These are phyloP conservation scores for Aspergillus sparsus DNA, from an alignment of 495 filamentous ascomycete genomes.

Conservation along the genomic window DNA sequence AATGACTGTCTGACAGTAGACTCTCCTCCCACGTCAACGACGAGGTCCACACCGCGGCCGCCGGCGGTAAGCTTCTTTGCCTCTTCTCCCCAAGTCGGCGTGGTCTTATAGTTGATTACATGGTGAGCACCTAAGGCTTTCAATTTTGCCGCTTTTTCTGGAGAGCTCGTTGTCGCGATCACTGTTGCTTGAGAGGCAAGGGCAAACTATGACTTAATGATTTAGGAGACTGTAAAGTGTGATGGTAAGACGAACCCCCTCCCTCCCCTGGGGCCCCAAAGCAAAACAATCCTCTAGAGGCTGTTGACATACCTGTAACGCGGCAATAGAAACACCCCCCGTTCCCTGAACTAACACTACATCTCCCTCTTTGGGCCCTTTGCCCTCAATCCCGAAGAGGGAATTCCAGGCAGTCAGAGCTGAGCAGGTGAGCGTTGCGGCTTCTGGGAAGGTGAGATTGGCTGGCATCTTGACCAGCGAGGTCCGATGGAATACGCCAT, in stretches of 20 bases:
- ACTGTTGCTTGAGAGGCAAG: conserved; percentile 69
- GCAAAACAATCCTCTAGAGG: not conserved
- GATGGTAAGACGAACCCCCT: not conserved
- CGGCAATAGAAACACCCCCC: conserved; percentile 70
- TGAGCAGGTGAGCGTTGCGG: conserved; percentile 33
- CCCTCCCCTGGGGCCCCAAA: no score
- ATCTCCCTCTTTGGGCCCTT: conserved; percentile 45
- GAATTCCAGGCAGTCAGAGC: conserved; percentile 39
- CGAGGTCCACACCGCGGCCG: conserved; percentile 59
- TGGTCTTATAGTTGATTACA: conserved; percentile 63
- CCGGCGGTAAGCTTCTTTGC: conserved; percentile 59
- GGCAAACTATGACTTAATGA: conserved; percentile 52
- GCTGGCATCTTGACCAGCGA: conserved; percentile 47
- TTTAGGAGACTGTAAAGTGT: not conserved
- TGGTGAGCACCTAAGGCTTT: conserved; percentile 51
- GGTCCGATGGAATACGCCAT: conserved; percentile 77
- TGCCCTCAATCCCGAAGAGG: conserved; percentile 59
- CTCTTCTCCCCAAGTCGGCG: conserved; percentile 62
- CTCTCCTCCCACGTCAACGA: conserved; percentile 64
- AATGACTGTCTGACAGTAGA: conserved; percentile 56
- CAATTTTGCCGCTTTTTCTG: conserved; percentile 58
- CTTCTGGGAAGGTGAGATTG: conserved; percentile 24
- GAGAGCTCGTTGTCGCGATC: conserved; percentile 69
- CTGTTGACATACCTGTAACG: conserved; percentile 40
- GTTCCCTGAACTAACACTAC: conserved; percentile 59